Evolutionary conservation across 164 flowering plant species (phyloP), one percentile per base, ranked within the genome.

Genomic region (Tetracentron sinense): DNA sequence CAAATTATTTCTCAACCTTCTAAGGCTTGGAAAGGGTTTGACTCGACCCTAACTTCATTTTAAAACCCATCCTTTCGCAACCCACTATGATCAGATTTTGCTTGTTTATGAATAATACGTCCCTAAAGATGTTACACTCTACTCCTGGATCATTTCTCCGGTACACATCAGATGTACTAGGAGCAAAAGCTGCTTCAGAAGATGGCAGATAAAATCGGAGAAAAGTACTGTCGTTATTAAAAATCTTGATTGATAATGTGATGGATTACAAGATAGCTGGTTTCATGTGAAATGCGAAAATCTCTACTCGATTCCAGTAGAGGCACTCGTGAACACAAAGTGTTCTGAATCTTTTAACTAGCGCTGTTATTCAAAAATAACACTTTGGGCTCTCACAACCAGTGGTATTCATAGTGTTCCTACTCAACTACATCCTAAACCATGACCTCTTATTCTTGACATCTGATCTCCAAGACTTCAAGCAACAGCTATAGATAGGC

Each of bases 1-100:
- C 2, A 29, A 49, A n/a, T 46, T 64, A 53, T 46, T 54, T 59
- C 31, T 70, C 73, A 38, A 70, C 54, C 69, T 58, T 47, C 47
- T 52, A 59, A 48, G 64, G 54, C 61, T 64, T 68, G 54, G 64
- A 60, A 38, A 16, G 44, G 14, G 14, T 8, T 12, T 16, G 14
- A 38, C 44, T 38, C 8, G 14, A 3, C 14, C 14, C 11, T 38
- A 38, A 38, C 11, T 38, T 38, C 11, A 38, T 38, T 38, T 16
- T 16, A 10, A 16, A 38, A 38, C 44, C 44, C 14, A 38, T n/a
- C 14, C 8, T 38, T 38, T 8, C 44, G 1, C 44, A 8, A 38
- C 5, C 5, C 1, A n/a, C 14, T 38, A 38, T 38, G 15, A 38
- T 38, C 44, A 1, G 14, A 16, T n/a, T n/a, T n/a, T n/a, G n/a